phyloP scores from a whole-genome alignment of 495 filamentous ascomycete species.

The Aspergillus steynii region DNA sequence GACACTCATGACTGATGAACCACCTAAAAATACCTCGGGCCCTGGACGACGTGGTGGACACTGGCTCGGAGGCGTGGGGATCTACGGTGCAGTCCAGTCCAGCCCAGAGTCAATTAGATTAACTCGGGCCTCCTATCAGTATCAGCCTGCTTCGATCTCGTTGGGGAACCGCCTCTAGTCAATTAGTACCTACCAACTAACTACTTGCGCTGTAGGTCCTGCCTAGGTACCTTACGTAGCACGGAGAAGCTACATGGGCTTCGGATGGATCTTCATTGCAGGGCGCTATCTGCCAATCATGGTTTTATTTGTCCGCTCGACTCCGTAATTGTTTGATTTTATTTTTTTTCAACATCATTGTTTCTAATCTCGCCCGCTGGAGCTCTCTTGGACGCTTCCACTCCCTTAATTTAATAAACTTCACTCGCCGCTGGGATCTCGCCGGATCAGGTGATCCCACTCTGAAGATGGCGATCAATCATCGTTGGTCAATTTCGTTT shows the following conservation, averaged over 20 bases:
- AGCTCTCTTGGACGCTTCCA: background rate
- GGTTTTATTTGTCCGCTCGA: background rate
- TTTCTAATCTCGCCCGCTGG: background rate
- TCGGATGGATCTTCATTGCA: background rate
- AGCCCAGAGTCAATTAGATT: background rate
- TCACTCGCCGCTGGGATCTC: background rate
- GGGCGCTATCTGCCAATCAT: background rate
- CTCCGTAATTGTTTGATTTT: too few relatives aligned
- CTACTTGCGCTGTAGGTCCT: too few relatives aligned
- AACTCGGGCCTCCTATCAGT: too few relatives aligned
- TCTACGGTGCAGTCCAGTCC: background rate
- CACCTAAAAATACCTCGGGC: background rate
- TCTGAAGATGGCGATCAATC: background rate
- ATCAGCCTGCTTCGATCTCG: too few relatives aligned
- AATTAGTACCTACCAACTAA: too few relatives aligned
- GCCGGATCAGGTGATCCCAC: background rate
- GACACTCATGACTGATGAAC: background rate
- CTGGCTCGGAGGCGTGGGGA: background rate
- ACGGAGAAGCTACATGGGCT: too few relatives aligned
- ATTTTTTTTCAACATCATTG: background rate
- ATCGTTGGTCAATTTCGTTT: background rate
- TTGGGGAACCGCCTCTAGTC: too few relatives aligned
- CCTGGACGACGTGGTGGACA: too few relatives aligned
- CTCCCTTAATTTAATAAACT: background rate
- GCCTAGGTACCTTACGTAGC: too few relatives aligned